Evolutionary conservation across 1,139 yeast species (phyloP).

Genomic region (Suhomyces maxii): DNA sequence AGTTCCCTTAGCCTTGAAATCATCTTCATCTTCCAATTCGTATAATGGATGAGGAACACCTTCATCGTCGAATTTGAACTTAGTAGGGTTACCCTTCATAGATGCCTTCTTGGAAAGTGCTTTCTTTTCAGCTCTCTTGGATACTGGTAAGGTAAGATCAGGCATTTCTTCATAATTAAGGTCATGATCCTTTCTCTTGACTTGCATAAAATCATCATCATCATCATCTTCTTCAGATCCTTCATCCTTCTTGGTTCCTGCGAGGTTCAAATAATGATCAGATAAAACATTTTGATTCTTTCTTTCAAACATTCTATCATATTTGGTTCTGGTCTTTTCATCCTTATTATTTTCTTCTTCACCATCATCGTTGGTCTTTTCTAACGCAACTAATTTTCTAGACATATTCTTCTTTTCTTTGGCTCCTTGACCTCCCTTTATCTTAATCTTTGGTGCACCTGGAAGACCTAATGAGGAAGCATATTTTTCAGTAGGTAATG

Average conservation of each 20-base stretch:
- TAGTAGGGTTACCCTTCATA: constrained; percentile 70
- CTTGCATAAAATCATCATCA: constrained; percentile 76
- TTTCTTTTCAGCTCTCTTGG: constrained; percentile 84
- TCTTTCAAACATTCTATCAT: constrained; percentile 95
- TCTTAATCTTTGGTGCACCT: constrained; percentile 91
- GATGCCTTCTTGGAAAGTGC: constrained; percentile 86
- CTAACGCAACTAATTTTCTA: constrained; percentile 59
- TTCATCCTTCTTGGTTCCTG: constrained; percentile 40
- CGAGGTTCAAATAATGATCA: constrained; percentile 78
- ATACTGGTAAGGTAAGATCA: constrained; percentile 58
- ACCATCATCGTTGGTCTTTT: constrained; percentile 67
- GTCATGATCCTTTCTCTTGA: constrained; percentile 75
- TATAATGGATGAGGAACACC: constrained; percentile 89
- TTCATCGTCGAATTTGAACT: constrained; percentile 87
- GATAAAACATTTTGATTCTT: constrained; percentile 90
- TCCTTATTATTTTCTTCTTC: constrained; percentile 40
- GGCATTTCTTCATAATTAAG: constrained; percentile 67
- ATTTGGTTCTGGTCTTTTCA: constrained; percentile 70
- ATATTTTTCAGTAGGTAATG: constrained; percentile 75
- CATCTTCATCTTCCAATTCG: constrained; percentile 88
- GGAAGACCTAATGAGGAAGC: constrained; percentile 92
- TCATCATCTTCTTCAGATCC: constrained; percentile 44
- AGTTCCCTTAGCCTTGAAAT: constrained; percentile 75
- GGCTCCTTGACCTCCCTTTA: constrained; percentile 52
- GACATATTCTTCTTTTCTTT: constrained; percentile 84